Conservation (phyloP, 176 grass and related monocot genomes). For the Oryza longistaminata region DNA sequence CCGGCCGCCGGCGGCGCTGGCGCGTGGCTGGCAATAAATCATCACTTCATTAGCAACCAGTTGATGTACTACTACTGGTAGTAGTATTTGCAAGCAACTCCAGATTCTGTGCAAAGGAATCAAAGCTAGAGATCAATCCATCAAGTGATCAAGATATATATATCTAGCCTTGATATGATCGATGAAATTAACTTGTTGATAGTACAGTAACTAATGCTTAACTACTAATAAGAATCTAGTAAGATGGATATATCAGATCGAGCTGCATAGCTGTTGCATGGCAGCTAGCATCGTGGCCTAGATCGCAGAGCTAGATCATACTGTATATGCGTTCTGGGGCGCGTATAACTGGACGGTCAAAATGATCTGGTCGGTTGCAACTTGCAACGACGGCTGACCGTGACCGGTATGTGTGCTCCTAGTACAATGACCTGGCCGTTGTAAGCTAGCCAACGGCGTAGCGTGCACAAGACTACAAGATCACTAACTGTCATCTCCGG, state of each 20-base stretch:
- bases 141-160: background rate
- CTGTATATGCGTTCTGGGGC: background rate
- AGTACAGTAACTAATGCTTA: background rate
- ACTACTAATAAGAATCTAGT: background rate
- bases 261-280: conserved; percentile 1
- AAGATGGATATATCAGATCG: background rate
- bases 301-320: conserved; percentile 7
- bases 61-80: background rate
- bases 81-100: background rate
- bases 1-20: background rate
- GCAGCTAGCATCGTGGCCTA: background rate
- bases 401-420: conserved; percentile 16
- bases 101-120: background rate
- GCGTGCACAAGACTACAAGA: background rate
- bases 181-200: background rate
- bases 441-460: background rate
- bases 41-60: background rate
- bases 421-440: background rate
- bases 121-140: background rate
- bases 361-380: conserved; percentile 27
- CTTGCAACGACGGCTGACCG: conserved; percentile 8
- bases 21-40: background rate
- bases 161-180: background rate
- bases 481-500: background rate
- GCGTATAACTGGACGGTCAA: background rate